Evolutionary conservation across 768 basidiomycete species (phyloP).

Genomic region (Leccinum aurantiacum): DNA sequence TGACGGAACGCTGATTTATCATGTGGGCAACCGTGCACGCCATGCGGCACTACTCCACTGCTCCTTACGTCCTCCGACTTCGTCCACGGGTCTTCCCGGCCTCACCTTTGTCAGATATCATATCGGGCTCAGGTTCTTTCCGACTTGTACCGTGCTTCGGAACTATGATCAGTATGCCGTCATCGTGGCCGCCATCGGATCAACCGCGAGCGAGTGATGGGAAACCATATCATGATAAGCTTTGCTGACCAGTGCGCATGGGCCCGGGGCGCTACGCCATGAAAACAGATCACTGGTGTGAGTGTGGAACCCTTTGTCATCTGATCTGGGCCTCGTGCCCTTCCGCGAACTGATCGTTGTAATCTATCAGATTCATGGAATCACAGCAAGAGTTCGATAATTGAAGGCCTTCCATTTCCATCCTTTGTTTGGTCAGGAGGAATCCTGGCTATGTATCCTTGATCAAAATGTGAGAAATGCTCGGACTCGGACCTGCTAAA

Average conservation of each 20-base stretch:
- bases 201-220: neutral
- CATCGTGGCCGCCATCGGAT: neutral
- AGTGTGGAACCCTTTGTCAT: no score
- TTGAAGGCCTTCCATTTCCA: neutral
- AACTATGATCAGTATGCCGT: neutral
- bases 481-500: neutral
- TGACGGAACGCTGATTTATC: neutral
- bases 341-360: no score
- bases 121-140: neutral
- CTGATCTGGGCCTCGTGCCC: no score
- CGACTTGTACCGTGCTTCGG: neutral
- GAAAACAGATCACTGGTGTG: neutral
- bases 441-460: no score
- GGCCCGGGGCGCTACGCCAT: neutral
- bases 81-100: neutral
- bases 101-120: neutral
- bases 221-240: neutral
- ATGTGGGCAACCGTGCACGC: neutral
- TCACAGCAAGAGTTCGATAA: neutral
- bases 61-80: neutral
- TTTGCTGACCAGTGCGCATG: neutral
- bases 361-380: neutral
- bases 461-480: no score
- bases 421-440: no score
- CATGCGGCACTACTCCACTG: neutral